Evolutionary conservation across 2,329 filamentous ascomycete genomes (phyloP), one percentile per base, ranked within the genome.

Genomic region (Colletotrichum godetiae): DNA sequence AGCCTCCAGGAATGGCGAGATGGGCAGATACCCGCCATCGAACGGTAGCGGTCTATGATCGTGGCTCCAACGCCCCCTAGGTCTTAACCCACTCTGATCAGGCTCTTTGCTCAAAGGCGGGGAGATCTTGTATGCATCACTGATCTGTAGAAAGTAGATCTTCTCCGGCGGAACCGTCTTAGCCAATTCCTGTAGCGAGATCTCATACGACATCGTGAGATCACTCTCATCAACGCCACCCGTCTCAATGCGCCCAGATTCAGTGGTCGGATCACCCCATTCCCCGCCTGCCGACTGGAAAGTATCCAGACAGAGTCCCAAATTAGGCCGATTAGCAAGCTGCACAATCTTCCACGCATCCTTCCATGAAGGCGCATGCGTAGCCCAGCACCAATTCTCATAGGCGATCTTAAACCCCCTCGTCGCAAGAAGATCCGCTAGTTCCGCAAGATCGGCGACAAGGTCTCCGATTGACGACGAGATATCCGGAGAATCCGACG

Each of bases 331-430:
- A 75, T 93, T 83, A 2, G 91, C 92, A 57, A 85, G 85, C 74
- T 88, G 78, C 4, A 94, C 91, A 13, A 95, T 91, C 2, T 89
- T 83, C 92, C 92, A 95, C 0, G 92, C 91, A 61, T 91, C 87
- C 75, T 88, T 88, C 93, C 93, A 96, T 1, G 83, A 86, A 0
- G 91, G 88, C 0, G 92, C 92, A 61, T 91, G 88, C 0, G 92
- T 94, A 0, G 91, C 91, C 93, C 93, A 95, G 81, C 93, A 94
- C 92, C 93, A 95, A 78, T 95, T 95, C 82, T 95, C 93, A 76
- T 95, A 95, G 0, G 93, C 92, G 22, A 95, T 83, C 7, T 88
- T 86, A 79, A 91, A 89, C 0, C 86, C 86, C 59, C 89, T 86
- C 27, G 85, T 79, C 0, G 87, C 88, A 1, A 93, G 85, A 64